Evolutionary conservation across 495 filamentous ascomycete genomes (phyloP), one percentile per base, ranked within the genome.

Genomic region (Apiosordaria backusii): DNA sequence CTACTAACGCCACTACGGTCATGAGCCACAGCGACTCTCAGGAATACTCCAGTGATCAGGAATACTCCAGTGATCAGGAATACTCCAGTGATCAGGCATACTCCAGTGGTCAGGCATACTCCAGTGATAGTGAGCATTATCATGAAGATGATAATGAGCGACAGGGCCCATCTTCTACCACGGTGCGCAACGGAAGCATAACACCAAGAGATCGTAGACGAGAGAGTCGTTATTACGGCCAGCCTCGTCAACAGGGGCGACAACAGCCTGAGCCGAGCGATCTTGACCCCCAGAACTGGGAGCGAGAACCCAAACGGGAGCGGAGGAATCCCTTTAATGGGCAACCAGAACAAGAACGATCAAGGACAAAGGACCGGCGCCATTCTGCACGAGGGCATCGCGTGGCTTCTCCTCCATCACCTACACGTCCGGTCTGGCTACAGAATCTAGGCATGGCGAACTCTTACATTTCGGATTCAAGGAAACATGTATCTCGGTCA

Each of bases 171-270:
- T 45, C 35, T 64, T 64, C 62, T 52, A 22, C 53, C 0, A 16
- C 18, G 52, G n/a, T 57, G 2, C 53, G 55, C 35, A 45, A 45
- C 35, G 35, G 62, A 50, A 64, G 18, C 25, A 16, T 57, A 63
- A n/a, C 50, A 22, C 61, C 24, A 63, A 21, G 50, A 18, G 22
- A 7, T n/a, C 19, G 10, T 26, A 27, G 9, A 55, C 2, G 21
- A 40, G 22, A 35, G 4, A 18, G 13, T 23, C 18, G 9, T 13
- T n/a, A 60, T 5, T 7, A 26, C 50, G 26, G 23, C 9, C 9
- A 7, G 16, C 1, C 35, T 45, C 35, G 35, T 45, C 35, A 45
- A 45, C 35, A 45, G 35, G n/a, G n/a, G n/a, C n/a, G n/a, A n/a
- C 35, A 45, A 15, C 35, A 45, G 35, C 9, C 35, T 7, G 35